These are phyloP conservation scores for Fraxinus anomala DNA, from an alignment of 257 asterid genomes.

Conservation along the genomic window DNA sequence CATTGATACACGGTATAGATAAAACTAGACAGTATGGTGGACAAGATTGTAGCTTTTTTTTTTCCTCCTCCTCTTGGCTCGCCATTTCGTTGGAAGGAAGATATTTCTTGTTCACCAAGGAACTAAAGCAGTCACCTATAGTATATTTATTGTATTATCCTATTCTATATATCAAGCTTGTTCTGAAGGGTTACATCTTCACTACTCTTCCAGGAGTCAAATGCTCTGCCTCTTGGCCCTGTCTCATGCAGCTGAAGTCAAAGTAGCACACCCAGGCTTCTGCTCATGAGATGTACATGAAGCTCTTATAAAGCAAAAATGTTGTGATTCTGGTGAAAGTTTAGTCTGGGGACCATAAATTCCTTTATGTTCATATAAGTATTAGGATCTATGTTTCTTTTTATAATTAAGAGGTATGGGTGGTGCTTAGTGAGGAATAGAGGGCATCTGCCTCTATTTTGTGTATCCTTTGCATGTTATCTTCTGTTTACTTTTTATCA, in stretches of 20 bases:
- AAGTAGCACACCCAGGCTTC: slow-evolving; percentile 25
- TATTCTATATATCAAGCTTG: neutral
- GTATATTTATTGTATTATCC: neutral
- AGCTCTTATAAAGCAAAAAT: slow-evolving; percentile 46
- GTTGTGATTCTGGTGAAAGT: slow-evolving; percentile 49
- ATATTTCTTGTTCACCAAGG: neutral
- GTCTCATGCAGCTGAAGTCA: slow-evolving; percentile 48
- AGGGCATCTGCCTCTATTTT: neutral
- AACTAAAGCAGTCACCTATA: neutral
- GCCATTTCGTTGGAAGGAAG: neutral
- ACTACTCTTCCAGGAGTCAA: slow-evolving; percentile 71
- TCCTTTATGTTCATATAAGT: slow-evolving; percentile 38
- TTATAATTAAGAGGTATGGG: slow-evolving; percentile 44
- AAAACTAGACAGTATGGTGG: neutral
- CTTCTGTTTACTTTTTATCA: neutral
- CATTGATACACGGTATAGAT: neutral
- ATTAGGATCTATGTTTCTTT: slow-evolving; percentile 37
- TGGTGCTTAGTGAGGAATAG: slow-evolving; percentile 29
- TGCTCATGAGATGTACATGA: slow-evolving; percentile 27
- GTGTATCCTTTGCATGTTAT: slow-evolving; percentile 8
- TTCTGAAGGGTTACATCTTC: slow-evolving; percentile 49
- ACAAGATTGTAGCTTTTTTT: neutral
- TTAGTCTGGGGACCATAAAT: slow-evolving; percentile 38
- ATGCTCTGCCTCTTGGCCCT: slow-evolving; percentile 56
- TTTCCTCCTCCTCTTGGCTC: neutral